A percentile compares a stretch with the other conserved stretches of the same genome.
Conservation (phyloP, 1,139 yeast genomes). For the Candida glucosophila region DNA sequence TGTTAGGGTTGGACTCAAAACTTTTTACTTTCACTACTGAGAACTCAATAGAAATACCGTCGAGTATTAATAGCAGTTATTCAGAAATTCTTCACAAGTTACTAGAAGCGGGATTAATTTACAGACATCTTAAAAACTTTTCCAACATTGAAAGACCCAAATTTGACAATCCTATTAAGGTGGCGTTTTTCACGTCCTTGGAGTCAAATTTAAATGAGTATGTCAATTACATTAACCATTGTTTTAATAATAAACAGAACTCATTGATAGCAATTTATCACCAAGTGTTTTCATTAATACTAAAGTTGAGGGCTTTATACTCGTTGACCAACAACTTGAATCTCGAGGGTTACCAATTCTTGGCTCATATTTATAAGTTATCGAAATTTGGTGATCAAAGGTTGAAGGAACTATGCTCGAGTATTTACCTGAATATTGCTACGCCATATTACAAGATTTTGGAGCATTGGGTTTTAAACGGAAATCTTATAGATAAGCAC, state of each 20-base stretch:
- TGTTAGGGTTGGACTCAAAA: slow-evolving; percentile 67
- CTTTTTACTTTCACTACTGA: slow-evolving; percentile 41
- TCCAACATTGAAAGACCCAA: slow-evolving; percentile 20
- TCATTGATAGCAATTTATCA: slow-evolving; percentile 35
- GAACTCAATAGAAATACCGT: slow-evolving; percentile 37
- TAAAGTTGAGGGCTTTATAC: slow-evolving; percentile 49
- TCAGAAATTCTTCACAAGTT: slow-evolving; percentile 49
- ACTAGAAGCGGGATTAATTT: slow-evolving; percentile 69
- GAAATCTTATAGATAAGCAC: slow-evolving; percentile 48
- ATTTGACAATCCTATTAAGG: slow-evolving; percentile 46
- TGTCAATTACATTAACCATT: slow-evolving; percentile 42
- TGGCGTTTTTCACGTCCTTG: slow-evolving; percentile 54
- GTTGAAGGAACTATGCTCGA: slow-evolving; percentile 33
- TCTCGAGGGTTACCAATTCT: slow-evolving; percentile 45
- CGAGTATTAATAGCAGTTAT: slow-evolving; percentile 46
- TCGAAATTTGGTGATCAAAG: slow-evolving; percentile 57
- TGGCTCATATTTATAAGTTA: slow-evolving; percentile 44
- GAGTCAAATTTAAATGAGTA: slow-evolving; percentile 48
- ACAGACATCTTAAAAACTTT: slow-evolving; percentile 31
- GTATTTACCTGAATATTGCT: slow-evolving; percentile 41
- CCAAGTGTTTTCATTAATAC: slow-evolving; percentile 42
- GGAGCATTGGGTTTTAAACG: slow-evolving; percentile 62
- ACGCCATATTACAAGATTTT: slow-evolving; percentile 58
- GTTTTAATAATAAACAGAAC: slow-evolving; percentile 25
- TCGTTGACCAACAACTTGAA: slow-evolving; percentile 29